Percentiles rank a stretch among this genome's conserved stretches.
These are phyloP conservation scores for Pichia sp. DNA, from an alignment of 1,139 yeast species.

Conservation along the genomic window DNA sequence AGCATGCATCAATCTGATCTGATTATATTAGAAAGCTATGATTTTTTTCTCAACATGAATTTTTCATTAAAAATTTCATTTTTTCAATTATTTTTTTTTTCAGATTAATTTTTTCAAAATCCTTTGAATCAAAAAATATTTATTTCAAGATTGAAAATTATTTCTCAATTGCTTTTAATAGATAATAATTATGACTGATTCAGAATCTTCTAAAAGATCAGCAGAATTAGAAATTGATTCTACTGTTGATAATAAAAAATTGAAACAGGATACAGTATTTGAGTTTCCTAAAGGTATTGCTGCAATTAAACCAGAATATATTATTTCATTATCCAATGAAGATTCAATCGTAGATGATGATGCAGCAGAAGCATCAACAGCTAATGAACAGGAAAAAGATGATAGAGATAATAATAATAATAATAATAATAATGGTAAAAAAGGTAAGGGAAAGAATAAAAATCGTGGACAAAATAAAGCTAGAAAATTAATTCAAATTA, in stretches of 20 bases:
- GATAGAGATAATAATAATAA: conserved; percentile 23
- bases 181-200: background rate
- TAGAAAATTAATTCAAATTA: conserved; percentile 65
- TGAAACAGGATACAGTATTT: background rate
- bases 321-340: conserved; percentile 26
- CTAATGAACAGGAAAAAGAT: conserved; percentile 35
- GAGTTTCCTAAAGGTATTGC: conserved; percentile 39
- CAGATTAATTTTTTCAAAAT: too few species aligned
- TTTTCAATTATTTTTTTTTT: too few species aligned
- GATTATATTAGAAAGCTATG: too few species aligned
- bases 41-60: too few species aligned
- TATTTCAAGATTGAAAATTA: too few species aligned
- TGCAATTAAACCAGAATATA: conserved; percentile 45
- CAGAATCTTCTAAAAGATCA: background rate
- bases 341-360: conserved; percentile 31
- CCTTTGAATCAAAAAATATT: too few species aligned
- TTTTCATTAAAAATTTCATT: too few species aligned
- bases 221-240: background rate
- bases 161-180: too few species aligned
- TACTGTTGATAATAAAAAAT: background rate
- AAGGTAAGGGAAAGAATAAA: conserved; percentile 32
- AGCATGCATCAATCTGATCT: too few species aligned
- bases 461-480: conserved; percentile 81
- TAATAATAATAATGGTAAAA: conserved; percentile 26
- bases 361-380: conserved; percentile 45